Evolutionary conservation across 495 filamentous ascomycete species (phyloP).

Genomic region (Hypoxylon trugodes): DNA sequence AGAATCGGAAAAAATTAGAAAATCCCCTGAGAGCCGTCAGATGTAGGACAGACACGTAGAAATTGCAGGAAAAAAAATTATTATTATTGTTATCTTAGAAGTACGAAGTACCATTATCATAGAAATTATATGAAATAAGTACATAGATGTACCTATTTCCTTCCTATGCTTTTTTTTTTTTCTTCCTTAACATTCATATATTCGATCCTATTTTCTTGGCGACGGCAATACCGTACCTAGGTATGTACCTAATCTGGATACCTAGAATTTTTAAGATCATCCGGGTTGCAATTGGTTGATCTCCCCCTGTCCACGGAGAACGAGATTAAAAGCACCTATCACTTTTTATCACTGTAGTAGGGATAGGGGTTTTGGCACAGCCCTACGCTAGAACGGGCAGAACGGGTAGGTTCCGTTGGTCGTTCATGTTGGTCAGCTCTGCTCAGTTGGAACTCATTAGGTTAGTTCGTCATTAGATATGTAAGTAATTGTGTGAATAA

Average conservation of each 20-base stretch:
- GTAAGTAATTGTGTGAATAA: slow-evolving; percentile 18
- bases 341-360: slow-evolving; percentile 20
- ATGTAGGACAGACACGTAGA: slow-evolving; percentile 31
- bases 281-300: slow-evolving; percentile 27
- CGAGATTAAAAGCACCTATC: slow-evolving; percentile 11
- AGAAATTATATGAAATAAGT: slow-evolving; percentile 19
- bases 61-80: slow-evolving; percentile 24
- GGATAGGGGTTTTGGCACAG: slow-evolving; percentile 12
- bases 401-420: slow-evolving; percentile 9
- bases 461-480: slow-evolving; percentile 13
- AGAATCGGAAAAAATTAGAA: slow-evolving; percentile 17
- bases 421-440: not conserved
- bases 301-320: not conserved
- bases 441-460: not conserved
- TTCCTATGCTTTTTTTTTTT: slow-evolving; percentile 29
- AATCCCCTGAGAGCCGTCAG: slow-evolving; percentile 31
- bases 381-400: slow-evolving; percentile 17
- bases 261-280: slow-evolving; percentile 29
- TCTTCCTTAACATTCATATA: slow-evolving; percentile 32
- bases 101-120: slow-evolving; percentile 10
- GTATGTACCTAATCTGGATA: slow-evolving; percentile 26
- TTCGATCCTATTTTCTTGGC: slow-evolving; percentile 37
- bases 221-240: slow-evolving; percentile 20
- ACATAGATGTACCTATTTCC: too few species aligned
- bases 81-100: slow-evolving; percentile 16